phyloP scores from a whole-genome alignment of 768 basidiomycete species.

The Leccinum barrowsii region DNA sequence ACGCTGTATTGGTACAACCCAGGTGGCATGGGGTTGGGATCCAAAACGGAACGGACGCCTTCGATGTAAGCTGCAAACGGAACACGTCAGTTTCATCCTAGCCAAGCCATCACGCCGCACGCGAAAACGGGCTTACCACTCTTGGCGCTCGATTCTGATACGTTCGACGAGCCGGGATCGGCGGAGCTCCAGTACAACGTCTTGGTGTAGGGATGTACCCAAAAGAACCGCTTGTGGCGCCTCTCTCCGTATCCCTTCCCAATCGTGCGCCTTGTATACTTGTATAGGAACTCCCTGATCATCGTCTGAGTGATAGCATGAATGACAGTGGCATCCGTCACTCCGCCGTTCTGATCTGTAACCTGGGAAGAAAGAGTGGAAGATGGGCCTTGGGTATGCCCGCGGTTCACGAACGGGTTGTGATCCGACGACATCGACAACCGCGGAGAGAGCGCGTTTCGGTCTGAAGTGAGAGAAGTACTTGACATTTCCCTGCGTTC shows the following conservation, averaged over 20 bases:
- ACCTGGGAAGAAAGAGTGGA: conserved; percentile 43
- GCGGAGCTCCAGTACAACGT: conserved; percentile 96
- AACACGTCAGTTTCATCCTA: conserved; percentile 1
- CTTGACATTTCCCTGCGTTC: conserved; percentile 60
- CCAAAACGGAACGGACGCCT: conserved; percentile 85
- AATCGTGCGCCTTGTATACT: conserved; percentile 88
- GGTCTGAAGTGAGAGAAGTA: conserved; percentile 67
- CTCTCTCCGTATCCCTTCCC: conserved; percentile 89
- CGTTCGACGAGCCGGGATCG: conserved; percentile 86
- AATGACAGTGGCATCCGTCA: conserved; percentile 87
- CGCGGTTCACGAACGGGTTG: conserved; percentile 44
- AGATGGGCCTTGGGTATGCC: conserved; percentile 32
- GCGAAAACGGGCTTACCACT: conserved; percentile 66
- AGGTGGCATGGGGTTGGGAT: conserved; percentile 94
- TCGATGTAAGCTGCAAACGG: conserved; percentile 79
- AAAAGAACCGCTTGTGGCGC: conserved; percentile 94
- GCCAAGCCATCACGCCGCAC: conserved; percentile 3
- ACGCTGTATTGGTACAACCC: conserved; percentile 92
- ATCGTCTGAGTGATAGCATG: conserved; percentile 99
- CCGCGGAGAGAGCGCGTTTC: conserved; percentile 65
- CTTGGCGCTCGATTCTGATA: conserved; percentile 92
- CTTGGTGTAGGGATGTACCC: conserved; percentile 99
- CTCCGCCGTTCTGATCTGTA: conserved; percentile 30
- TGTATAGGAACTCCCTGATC: conserved; percentile 98
- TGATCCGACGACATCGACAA: conserved; percentile 83